Evolutionary conservation across 2,329 filamentous ascomycete species (phyloP), one percentile per base, ranked within the genome.

Genomic region (Fusarium udum): DNA sequence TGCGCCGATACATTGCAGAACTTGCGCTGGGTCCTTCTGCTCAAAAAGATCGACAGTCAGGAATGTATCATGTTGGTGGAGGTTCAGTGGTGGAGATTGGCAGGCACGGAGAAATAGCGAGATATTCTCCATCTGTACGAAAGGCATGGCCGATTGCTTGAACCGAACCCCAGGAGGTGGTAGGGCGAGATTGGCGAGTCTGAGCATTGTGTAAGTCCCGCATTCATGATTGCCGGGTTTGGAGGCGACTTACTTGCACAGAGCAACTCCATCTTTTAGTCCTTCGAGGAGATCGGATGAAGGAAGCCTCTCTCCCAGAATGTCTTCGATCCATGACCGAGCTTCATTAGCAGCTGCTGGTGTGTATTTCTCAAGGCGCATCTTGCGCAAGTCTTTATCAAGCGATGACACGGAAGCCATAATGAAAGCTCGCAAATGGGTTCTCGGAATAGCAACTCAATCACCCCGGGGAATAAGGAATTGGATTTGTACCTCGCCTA

Each of bases 101-200:
- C 95, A 97, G 68, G 94, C 95, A 79, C 90, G 91, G 61, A 99
- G 90, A 84, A 98, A 99, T 80, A 97, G 94, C 9, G 95, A 97
- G 79, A 99, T 98, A 81, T 99, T 99, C 83, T 99, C 96, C 95
- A 98, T 98, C 83, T 99, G 96, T 45, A 98, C 95, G 81, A 99
- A 99, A 1, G 96, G 96, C 95, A 98, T 98, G 45, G 91, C 85
- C 2, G 95, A 97, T 80, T 92, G 88, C 84, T 98, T 98, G 88
- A 93, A 98, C 82, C 92, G 94, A 83, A 97, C 89, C 37, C 92
- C 92, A 1, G 93, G 93, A 22, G 92, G 89, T 32, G 93, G 93
- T 42, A 92, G 83, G 37, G 90, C 93, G 64, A 95, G 87, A 80
- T 97, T 98, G 78, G 94, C 89, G 59, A 98, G 91, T 79, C 94